phyloP scores from a whole-genome alignment of 2,329 filamentous ascomycete species.

The Penicillium corylophilum region DNA sequence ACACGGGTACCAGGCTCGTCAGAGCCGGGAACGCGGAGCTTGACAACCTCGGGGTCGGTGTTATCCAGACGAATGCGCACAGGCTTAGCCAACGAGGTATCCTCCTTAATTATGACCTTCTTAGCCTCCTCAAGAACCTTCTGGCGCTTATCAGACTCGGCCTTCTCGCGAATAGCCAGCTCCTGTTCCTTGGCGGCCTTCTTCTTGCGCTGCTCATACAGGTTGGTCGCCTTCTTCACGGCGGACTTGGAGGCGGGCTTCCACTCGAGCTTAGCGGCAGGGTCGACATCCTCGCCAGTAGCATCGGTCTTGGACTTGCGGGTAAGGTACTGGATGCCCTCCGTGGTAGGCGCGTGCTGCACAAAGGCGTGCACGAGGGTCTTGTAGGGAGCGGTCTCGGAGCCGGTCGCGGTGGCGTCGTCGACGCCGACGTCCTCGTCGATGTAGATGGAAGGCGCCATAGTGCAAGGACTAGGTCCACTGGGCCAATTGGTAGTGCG shows the following conservation, averaged over 20 bases:
- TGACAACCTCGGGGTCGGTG: conserved; percentile 60
- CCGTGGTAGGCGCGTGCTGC: conserved; percentile 60
- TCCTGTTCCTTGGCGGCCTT: conserved; percentile 78
- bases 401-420: conserved; percentile 64
- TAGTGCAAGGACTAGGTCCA: conserved; percentile 16
- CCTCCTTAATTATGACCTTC: conserved; percentile 70
- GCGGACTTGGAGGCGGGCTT: conserved; percentile 81
- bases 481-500: neutral
- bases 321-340: conserved; percentile 63
- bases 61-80: conserved; percentile 73
- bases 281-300: conserved; percentile 63
- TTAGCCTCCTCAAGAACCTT: conserved; percentile 78
- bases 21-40: conserved; percentile 55
- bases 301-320: conserved; percentile 66
- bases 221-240: conserved; percentile 77
- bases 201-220: conserved; percentile 74
- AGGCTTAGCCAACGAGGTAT: conserved; percentile 69
- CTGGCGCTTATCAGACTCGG: conserved; percentile 69
- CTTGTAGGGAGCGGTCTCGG: conserved; percentile 76
- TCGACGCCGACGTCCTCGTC: conserved; percentile 79
- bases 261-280: conserved; percentile 66
- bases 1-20: conserved; percentile 69
- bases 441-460: conserved; percentile 62
- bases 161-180: conserved; percentile 67
- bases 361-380: conserved; percentile 75